Base-by-base conservation (phyloP, 192 early-diverging fungal species). In the Tieghemiomyces parasiticus region DNA sequence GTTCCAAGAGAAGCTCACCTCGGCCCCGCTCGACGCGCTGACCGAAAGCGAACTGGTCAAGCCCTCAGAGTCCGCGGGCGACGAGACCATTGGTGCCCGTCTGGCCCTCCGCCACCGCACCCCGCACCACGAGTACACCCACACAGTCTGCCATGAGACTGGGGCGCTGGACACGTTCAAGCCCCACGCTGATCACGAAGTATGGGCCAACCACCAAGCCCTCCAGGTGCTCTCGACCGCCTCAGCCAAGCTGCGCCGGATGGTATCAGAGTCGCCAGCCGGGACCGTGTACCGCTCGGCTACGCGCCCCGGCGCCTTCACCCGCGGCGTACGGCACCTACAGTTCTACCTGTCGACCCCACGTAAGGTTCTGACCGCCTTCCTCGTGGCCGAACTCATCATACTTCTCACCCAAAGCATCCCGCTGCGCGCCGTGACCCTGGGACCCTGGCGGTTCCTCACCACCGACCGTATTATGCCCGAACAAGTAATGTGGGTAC, bases 361-460 rank as follows among this genome's bases (percentile, higher is more conserved):
- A 9, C 52, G 52, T 8, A 4, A n/a, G 3, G 6, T 54, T 16
- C 29, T 54, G 28, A 31, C 52, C 52, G 4, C 30, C 12, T 54
- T 25, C 10, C 29, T 54, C 6, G 52, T 3, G 4, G 6, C n/a
- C 8, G 52, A 54, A 25, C 8, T 31, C 24, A 3, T 31, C 14
- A 28, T 54, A 24, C 32, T 54, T 4, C 25, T 54, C 25, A n/a
- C 30, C 3, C 52, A 54, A n/a, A 30, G 52, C 30, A 31, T 31
- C 8, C 52, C 52, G 25, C 28, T 34, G 30, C 10, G 13, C 9
- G 26, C 52, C 26, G 52, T 54, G 28, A 16, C 32, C 32, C 19
- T 54, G 52, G 52, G 52, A 12, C 52, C 52, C 10, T 54, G 52
- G 52, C 3, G 8, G 8, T 54, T 33, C 29, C 30, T 29, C 52